A percentile compares a stretch with the other conserved stretches of the same genome.
Conservation (phyloP, 2,329 filamentous ascomycete genomes). For the Cladophialophora chaetospira region DNA sequence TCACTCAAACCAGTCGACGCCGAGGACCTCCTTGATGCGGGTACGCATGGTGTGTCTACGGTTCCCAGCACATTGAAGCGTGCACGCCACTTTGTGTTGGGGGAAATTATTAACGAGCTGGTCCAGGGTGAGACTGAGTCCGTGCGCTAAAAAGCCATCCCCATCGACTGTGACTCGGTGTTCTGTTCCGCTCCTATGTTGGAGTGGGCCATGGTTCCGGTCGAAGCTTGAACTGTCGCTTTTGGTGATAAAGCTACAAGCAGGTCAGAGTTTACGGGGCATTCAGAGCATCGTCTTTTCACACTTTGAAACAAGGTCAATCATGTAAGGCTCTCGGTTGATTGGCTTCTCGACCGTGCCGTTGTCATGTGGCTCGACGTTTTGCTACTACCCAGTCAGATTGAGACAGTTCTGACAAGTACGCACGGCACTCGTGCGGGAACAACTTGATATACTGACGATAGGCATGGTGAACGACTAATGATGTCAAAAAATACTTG, state of each 20-base stretch:
- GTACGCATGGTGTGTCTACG: slow-evolving; percentile 63
- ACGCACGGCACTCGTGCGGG: too few species aligned
- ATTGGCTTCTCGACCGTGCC: slow-evolving; percentile 36
- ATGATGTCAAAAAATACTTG: not conserved
- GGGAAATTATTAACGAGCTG: slow-evolving; percentile 52
- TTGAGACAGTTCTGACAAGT: too few species aligned
- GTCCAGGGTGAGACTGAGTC: slow-evolving; percentile 49
- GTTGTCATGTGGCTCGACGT: slow-evolving; percentile 27
- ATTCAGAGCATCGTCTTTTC: not conserved
- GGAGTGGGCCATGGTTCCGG: slow-evolving; percentile 60
- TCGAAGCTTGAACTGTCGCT: slow-evolving; percentile 57
- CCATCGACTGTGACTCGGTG: slow-evolving; percentile 55
- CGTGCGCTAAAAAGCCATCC: slow-evolving; percentile 51
- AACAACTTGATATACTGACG: slow-evolving; percentile 3
- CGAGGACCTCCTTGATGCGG: slow-evolving; percentile 59
- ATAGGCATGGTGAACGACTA: slow-evolving; percentile 9
- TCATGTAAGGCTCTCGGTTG: slow-evolving; percentile 38
- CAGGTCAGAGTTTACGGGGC: not conserved
- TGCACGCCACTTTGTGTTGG: slow-evolving; percentile 59
- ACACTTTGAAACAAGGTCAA: slow-evolving; percentile 38
- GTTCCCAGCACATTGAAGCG: slow-evolving; percentile 63
- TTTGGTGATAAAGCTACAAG: slow-evolving; percentile 52
- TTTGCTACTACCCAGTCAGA: slow-evolving; percentile 3
- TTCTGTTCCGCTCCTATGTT: slow-evolving; percentile 38
- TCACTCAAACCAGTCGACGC: slow-evolving; percentile 64